Percentiles rank a stretch among this genome's conserved stretches.
phyloP scores from a whole-genome alignment of 2,329 filamentous ascomycete genomes.

The Colletotrichum truncatum region DNA sequence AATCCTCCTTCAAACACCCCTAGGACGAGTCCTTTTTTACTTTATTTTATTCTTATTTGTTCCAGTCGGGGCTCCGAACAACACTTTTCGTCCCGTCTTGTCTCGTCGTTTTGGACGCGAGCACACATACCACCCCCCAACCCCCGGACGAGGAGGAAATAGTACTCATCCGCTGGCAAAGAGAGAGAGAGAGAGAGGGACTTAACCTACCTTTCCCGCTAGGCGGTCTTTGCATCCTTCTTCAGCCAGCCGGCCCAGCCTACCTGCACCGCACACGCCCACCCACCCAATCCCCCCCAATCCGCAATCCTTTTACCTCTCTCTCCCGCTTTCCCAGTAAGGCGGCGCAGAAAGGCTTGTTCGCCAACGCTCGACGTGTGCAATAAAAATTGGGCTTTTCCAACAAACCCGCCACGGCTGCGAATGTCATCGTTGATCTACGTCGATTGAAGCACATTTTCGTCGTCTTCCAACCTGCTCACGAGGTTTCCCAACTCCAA shows the following conservation, averaged over 20 bases:
- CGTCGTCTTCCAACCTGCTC: constrained; percentile 1
- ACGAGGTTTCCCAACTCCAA: constrained; percentile 3
- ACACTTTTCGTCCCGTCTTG: neutral
- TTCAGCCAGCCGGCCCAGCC: neutral
- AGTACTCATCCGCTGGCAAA: neutral
- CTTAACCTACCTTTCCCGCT: too few relatives aligned
- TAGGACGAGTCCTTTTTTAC: neutral
- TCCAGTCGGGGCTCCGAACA: neutral
- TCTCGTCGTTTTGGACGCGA: neutral
- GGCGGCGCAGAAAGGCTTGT: constrained; percentile 28
- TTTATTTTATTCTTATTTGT: neutral
- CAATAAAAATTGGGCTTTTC: constrained; percentile 23
- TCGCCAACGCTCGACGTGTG: constrained; percentile 26
- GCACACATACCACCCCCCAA: neutral
- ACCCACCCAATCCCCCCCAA: neutral
- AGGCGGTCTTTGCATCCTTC: constrained; percentile 7
- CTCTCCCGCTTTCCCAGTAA: constrained; percentile 18
- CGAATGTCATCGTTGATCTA: constrained; percentile 18
- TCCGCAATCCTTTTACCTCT: neutral
- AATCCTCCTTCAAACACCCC: constrained; percentile 4
- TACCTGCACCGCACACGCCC: neutral
- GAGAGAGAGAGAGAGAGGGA: neutral
- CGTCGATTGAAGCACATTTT: constrained; percentile 13
- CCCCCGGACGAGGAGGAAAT: too few relatives aligned
- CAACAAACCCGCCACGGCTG: neutral